Base-by-base conservation (phyloP, 164 flowering plant species). In the Amborella trichopoda region DNA sequence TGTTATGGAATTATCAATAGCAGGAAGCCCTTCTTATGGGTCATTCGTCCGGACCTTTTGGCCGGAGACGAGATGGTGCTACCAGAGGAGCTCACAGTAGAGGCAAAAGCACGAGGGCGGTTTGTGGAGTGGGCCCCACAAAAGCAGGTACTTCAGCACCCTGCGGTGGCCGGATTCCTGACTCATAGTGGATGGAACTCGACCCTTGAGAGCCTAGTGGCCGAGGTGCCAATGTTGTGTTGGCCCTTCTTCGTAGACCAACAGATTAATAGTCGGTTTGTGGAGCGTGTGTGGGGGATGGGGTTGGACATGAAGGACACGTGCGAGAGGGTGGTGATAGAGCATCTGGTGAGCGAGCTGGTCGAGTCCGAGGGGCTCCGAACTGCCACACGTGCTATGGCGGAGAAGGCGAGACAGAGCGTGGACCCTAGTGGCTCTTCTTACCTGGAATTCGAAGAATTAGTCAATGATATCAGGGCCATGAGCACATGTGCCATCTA, bases 161-260 rank as follows among this genome's bases (percentile, higher is more conserved):
- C 23, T 17, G 67, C 76, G 0, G 56, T 71, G 2, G 80, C 67
- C 9, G 76, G 63, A 46, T 75, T 75, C 40, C 48, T 63, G 57
- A 75, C 74, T 1, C 76, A 71, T 41, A 55, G 64, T 33, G 76
- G 76, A 1, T 75, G 80, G 80, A 73, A 67, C 40, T 68, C 73
- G 10, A 68, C 72, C 0, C 28, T 63, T 17, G 76, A 71, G 60
- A 67, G 78, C 28, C 26, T 73, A 0, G 38, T n/a, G 3, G 70
- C 58, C 0, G 78, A 68, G 0, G 56, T 61, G 13, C 74, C 74
- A 2, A 73, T 73, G 78, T 37, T 73, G 1, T 67, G 74, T 21
- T 67, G 67, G 69, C 74, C 74, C 9, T 50, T n/a, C n/a, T 50
- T 56, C 16, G 63, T 53, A 19, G 78, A 69, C 48, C 78, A 73